Conservation (phyloP, 2,329 filamentous ascomycete genomes). For the Chrysosporium queenslandicum region DNA sequence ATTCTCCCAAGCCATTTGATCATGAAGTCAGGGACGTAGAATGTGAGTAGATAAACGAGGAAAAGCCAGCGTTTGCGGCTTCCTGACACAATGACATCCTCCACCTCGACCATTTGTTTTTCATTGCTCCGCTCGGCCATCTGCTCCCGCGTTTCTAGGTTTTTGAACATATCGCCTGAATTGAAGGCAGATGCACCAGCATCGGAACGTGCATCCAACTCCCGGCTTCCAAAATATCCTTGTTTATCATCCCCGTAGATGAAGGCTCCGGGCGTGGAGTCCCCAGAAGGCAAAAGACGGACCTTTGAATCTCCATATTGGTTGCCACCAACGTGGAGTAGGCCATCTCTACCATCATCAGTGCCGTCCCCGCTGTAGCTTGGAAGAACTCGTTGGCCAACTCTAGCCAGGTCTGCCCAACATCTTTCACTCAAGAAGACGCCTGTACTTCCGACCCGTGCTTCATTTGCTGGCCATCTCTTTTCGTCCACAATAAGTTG, state of each 20-base stretch:
- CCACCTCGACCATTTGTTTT: constrained; percentile 79
- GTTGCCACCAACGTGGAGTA: constrained; percentile 44
- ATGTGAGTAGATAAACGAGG: constrained; percentile 73
- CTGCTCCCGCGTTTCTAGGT: constrained; percentile 83
- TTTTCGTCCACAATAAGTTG: constrained; percentile 87
- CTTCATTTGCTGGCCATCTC: constrained; percentile 86
- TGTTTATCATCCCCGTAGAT: constrained; percentile 61
- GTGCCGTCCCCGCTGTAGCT: constrained; percentile 51
- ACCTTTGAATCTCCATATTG: constrained; percentile 44
- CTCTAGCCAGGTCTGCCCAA: constrained; percentile 80
- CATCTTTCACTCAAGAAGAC: constrained; percentile 92
- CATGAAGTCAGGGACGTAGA: constrained; percentile 73
- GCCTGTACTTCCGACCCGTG: constrained; percentile 79
- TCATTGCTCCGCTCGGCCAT: constrained; percentile 94
- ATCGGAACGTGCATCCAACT: constrained; percentile 78
- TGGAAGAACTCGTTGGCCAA: constrained; percentile 52
- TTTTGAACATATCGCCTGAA: constrained; percentile 94
- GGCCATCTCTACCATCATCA: constrained; percentile 50
- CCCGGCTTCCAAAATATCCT: constrained; percentile 70
- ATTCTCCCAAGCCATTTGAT: constrained; percentile 71
- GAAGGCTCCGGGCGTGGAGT: constrained; percentile 47
- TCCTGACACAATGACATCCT: constrained; percentile 65
- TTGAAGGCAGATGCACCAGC: constrained; percentile 85
- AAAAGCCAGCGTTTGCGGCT: constrained; percentile 87
- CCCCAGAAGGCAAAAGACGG: constrained; percentile 42